Evolutionary conservation across 2,329 filamentous ascomycete species (phyloP), one percentile per base, ranked within the genome.

Genomic region (Metarhizium guizhouense): DNA sequence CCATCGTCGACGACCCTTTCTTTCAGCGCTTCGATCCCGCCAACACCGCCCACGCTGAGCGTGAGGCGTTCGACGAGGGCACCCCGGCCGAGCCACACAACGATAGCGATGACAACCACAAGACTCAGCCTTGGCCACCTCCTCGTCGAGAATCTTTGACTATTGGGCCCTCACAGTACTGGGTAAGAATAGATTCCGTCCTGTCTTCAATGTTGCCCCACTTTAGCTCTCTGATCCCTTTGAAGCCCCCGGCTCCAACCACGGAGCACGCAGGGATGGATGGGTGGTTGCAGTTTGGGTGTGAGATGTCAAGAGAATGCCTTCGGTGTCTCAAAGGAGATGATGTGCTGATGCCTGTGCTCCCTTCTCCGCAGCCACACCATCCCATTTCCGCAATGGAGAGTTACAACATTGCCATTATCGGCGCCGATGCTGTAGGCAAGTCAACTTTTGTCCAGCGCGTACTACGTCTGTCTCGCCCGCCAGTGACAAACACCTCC

Each of bases 391-490:
- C 65, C 65, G 66, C 63, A 57, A 84, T 84, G 81, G 80, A 83
- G 59, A 74, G 76, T 61, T 78, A 84, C 65, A 85, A 83, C 65
- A 83, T 88, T 61, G 83, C 82, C 63, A 76, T 87, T 58, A 83
- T 88, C 67, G 85, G 85, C 63, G 79, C 82, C 67, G 75, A 78
- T 62, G 83, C 83, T 58, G 84, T 85, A 51, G 85, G 85, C 61
- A 88, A 88, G 69, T 86, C 83, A 52, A 79, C 83, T 50, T 85
- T 87, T 64, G 82, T 87, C 64, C 83, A 86, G 68, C 79, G 77
- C 49, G 81, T 83, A 54, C 73, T 85, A 59, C 79, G 81, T 54
- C 70, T 85, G 25, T 68, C 77, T 43, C 71, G 77, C 20, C 74
- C 77, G 10, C 80, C 83, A 36, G 76, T 74, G 52, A 73, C 76